Evolutionary conservation across 805 yeast genomes (phyloP).

Genomic region (Brettanomyces anomalus): DNA sequence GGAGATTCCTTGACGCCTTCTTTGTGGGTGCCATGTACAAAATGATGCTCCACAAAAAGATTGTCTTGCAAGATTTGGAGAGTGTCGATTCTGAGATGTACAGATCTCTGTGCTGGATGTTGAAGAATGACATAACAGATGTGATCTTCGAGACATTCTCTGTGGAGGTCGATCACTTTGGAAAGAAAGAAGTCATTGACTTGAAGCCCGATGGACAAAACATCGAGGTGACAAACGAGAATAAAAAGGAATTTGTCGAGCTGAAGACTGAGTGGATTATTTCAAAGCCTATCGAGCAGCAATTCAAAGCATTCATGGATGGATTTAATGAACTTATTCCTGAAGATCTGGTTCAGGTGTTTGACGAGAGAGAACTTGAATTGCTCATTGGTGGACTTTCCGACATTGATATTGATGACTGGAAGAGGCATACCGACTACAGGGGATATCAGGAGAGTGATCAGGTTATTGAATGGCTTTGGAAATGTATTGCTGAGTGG

Average conservation of each 20-base stretch:
- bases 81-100: slow-evolving; percentile 97
- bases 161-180: slow-evolving; percentile 84
- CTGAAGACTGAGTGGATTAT: slow-evolving; percentile 94
- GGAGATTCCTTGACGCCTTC: slow-evolving; percentile 96
- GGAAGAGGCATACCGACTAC: slow-evolving; percentile 98
- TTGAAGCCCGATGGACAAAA: slow-evolving; percentile 82
- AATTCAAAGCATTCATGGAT: slow-evolving; percentile 90
- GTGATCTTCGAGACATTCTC: slow-evolving; percentile 83
- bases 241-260: slow-evolving; percentile 92
- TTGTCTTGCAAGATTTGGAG: slow-evolving; percentile 94
- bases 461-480: slow-evolving; percentile 97
- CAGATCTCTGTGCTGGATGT: slow-evolving; percentile 89
- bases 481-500: slow-evolving; percentile 91
- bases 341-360: slow-evolving; percentile 90
- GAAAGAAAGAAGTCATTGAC: slow-evolving; percentile 83
- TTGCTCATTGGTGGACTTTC: slow-evolving; percentile 96
- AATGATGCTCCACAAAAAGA: slow-evolving; percentile 94
- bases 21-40: slow-evolving; percentile 97
- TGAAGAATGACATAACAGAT: slow-evolving; percentile 88
- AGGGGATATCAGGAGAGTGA: slow-evolving; percentile 96
- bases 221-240: slow-evolving; percentile 88
- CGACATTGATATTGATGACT: slow-evolving; percentile 95
- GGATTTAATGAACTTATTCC: slow-evolving; percentile 98
- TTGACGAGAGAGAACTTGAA: slow-evolving; percentile 96
- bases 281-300: slow-evolving; percentile 86